Base-by-base conservation (phyloP, 2,329 filamentous ascomycete genomes). In the Aspergillus cejpii region DNA sequence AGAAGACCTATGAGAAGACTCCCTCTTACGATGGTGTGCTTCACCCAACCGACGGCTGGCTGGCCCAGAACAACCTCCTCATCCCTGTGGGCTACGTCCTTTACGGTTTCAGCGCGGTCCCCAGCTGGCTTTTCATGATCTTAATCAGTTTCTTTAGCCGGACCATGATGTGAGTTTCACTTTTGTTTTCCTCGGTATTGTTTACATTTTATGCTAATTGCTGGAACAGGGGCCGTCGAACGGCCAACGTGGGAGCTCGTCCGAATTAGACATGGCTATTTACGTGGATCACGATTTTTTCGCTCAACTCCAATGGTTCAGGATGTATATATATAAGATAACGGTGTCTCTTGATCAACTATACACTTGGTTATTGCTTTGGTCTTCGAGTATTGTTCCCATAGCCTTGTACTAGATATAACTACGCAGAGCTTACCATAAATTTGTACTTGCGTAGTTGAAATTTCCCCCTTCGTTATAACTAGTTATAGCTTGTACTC, bases 91-190 rank as follows among this genome's bases (percentile, higher is more conserved):
- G 74, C 5, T 81, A 80, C 52, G 60, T 71, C 34, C 70, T 82
- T 43, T 81, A 71, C 62, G 74, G 60, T 23, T 74, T 83, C 58
- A 69, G 73, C 26, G 69, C 73, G 63, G 72, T 83, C 53, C 80
- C 80, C 2, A 80, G 75, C 55, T 84, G 80, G 80, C 57, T 76
- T 46, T 76, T 81, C 51, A 83, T 84, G 80, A 74, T 84, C 51
- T 63, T 71, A 33, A 76, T 84, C 63, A 79, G 74, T 43, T 77
- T 83, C 62, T 58, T 79, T 55, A 80, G 75, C 66, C 69, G 80
- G 56, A 74, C 72, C 10, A 68, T 83, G 60, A 82, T 83, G 80
- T 80, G 67, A 74, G 76, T 64, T 42, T 23, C 15, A 12, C 19
- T 36, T 8, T 17, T 12, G 8, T 3, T 26, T 26, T 34, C n/a